Evolutionary conservation across 2,329 filamentous ascomycete species (phyloP).

Genomic region (Neonectria neomacrospora): DNA sequence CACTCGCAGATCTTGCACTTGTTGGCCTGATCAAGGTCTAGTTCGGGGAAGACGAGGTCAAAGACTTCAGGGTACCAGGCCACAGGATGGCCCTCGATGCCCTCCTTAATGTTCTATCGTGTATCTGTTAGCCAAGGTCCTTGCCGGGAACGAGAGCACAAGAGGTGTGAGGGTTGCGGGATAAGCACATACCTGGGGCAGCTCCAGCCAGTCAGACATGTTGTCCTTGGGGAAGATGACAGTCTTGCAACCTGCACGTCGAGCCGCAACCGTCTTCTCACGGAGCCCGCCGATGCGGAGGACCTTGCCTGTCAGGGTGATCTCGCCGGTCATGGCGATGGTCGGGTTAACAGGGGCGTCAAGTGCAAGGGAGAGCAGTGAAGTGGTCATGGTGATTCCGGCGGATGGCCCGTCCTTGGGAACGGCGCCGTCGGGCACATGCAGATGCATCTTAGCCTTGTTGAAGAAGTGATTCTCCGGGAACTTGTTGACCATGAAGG

Average conservation of each 20-base stretch:
- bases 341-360: slow-evolving; percentile 82
- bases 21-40: slow-evolving; percentile 80
- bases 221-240: slow-evolving; percentile 97
- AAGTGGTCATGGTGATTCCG: slow-evolving; percentile 98
- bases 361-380: slow-evolving; percentile 84
- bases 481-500: slow-evolving; percentile 84
- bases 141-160: neutral
- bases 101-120: slow-evolving; percentile 93
- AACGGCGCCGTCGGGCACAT: slow-evolving; percentile 96
- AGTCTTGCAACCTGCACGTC: slow-evolving; percentile 90
- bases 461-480: slow-evolving; percentile 96
- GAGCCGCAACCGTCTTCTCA: slow-evolving; percentile 97
- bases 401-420: slow-evolving; percentile 94
- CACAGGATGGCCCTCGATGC: slow-evolving; percentile 89
- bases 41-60: slow-evolving; percentile 84
- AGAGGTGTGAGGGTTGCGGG: neutral
- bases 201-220: slow-evolving; percentile 94
- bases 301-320: slow-evolving; percentile 97
- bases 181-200: slow-evolving; percentile 83
- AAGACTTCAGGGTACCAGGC: slow-evolving; percentile 97
- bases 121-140: slow-evolving; percentile 26
- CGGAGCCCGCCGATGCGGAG: slow-evolving; percentile 91
- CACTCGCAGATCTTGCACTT: slow-evolving; percentile 72
- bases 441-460: slow-evolving; percentile 92
- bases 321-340: slow-evolving; percentile 96